Evolutionary conservation across 441 rosid genomes (phyloP), one percentile per base, ranked within the genome.

Genomic region (Raphanus hybrid): DNA sequence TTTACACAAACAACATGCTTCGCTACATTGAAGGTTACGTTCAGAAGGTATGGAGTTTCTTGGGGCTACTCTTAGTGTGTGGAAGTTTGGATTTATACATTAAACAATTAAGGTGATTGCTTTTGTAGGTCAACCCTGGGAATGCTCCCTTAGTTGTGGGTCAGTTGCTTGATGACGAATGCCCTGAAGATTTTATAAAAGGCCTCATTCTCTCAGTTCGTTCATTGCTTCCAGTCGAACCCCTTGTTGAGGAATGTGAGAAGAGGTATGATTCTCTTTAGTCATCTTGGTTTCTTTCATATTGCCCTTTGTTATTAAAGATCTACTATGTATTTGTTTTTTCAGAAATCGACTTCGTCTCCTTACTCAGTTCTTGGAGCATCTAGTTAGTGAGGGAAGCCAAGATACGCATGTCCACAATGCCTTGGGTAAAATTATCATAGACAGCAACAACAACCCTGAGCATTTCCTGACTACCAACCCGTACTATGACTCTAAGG

Each of bases 331-430:
- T 80, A 8, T 70, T 76, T 34, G 54, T 64, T 27, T 84, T 73
- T 73, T 52, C 89, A 97, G 99, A 88, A 97, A 97, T 80, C 99
- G 99, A 8, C 99, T 94, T 67, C 97, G 99, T 54, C 87, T 97
- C 84, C 98, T 97, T 69, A 91, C 99, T 79, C 99, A 97, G 82
- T 97, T 97, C 90, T 83, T 97, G 89, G 99, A 97, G 94, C 99
- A 97, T 90, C 93, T 97, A 78, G 99, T 97, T 64, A 94, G 99
- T 80, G 99, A 97, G 86, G 99, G 99, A 78, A 97, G 99, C 89
- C 98, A 94, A 83, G 99, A 97, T 88, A 96, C 90, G 32, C 99
- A 97, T 81, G 99, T 94, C 73, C 99, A 97, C 83, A 94, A 97
- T 90, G 99, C 99, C 66, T 84, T 97, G 83, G 99, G 99, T 85